Evolutionary conservation across 2,329 filamentous ascomycete genomes (phyloP).

Genomic region (Fusarium torulosum): DNA sequence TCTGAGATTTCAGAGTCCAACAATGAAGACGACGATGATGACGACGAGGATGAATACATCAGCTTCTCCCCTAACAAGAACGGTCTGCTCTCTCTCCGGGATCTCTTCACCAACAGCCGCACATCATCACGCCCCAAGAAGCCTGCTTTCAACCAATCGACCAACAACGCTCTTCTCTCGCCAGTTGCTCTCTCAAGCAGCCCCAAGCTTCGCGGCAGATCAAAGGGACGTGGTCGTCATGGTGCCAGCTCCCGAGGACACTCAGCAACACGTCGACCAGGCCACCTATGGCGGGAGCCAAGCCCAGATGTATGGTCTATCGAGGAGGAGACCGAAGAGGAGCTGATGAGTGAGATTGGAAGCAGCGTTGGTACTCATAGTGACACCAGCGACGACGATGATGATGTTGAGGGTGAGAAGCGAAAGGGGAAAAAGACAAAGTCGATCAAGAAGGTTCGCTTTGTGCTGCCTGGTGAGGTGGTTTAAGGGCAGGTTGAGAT

Average conservation of each 20-base stretch:
- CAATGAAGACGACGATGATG: slow-evolving; percentile 62
- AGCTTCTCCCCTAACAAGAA: slow-evolving; percentile 59
- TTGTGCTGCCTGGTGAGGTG: slow-evolving; percentile 63
- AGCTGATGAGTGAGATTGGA: slow-evolving; percentile 60
- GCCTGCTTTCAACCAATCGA: slow-evolving; percentile 50
- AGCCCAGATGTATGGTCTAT: slow-evolving; percentile 72
- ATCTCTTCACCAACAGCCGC: slow-evolving; percentile 56
- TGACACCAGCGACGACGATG: slow-evolving; percentile 47
- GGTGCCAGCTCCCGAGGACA: slow-evolving; percentile 46
- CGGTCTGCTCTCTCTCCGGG: slow-evolving; percentile 58
- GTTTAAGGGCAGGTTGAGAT: slow-evolving; percentile 27
- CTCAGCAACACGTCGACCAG: slow-evolving; percentile 54
- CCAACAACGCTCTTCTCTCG: slow-evolving; percentile 48
- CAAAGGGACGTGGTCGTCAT: slow-evolving; percentile 49
- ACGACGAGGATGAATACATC: slow-evolving; percentile 65
- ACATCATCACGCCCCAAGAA: slow-evolving; percentile 50
- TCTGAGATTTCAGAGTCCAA: slow-evolving; percentile 60
- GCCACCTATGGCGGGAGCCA: slow-evolving; percentile 66
- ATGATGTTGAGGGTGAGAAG: slow-evolving; percentile 27
- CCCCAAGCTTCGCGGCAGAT: slow-evolving; percentile 50
- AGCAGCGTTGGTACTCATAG: slow-evolving; percentile 49
- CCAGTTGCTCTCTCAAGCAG: slow-evolving; percentile 44
- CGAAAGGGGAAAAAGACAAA: slow-evolving; percentile 56
- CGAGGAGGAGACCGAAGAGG: slow-evolving; percentile 69
- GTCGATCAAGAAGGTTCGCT: slow-evolving; percentile 69